Conservation (phyloP, 2,329 filamentous ascomycete genomes). For the Botrytis pseudocinerea region DNA sequence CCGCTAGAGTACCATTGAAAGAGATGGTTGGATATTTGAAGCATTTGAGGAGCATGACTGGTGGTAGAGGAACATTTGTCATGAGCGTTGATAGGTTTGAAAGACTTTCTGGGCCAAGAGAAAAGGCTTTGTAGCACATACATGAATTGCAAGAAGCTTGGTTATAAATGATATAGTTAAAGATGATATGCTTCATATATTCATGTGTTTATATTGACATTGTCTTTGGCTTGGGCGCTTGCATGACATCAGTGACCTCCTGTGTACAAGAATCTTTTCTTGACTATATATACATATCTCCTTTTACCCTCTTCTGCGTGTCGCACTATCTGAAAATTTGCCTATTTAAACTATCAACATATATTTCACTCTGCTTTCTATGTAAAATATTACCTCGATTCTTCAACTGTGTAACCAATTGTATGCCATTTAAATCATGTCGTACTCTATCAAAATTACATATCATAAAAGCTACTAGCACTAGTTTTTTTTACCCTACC, state of each 20-base stretch:
- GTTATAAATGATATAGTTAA: no score
- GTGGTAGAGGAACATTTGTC: conserved; percentile 75
- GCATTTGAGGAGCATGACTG: conserved; percentile 83
- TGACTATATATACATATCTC: no score
- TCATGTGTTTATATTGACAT: background rate
- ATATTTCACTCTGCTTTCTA: background rate
- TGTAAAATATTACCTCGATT: background rate
- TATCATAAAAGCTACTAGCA: background rate
- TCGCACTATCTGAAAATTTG: background rate
- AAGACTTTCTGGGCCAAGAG: conserved; percentile 60
- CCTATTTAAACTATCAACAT: background rate
- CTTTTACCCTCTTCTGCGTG: background rate
- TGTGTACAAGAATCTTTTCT: background rate
- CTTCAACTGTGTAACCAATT: background rate
- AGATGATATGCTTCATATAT: background rate
- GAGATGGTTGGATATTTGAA: conserved; percentile 96
- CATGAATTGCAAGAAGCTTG: background rate
- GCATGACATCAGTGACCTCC: background rate
- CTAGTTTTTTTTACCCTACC: background rate
- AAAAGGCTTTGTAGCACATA: conserved; percentile 36
- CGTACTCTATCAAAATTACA: background rate
- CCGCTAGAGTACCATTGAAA: conserved; percentile 86
- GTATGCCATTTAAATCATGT: background rate
- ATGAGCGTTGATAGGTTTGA: conserved; percentile 75
- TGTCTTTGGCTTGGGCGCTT: background rate